Evolutionary conservation across 306 rosid species (phyloP).

Genomic region (Calophaca sinica): DNA sequence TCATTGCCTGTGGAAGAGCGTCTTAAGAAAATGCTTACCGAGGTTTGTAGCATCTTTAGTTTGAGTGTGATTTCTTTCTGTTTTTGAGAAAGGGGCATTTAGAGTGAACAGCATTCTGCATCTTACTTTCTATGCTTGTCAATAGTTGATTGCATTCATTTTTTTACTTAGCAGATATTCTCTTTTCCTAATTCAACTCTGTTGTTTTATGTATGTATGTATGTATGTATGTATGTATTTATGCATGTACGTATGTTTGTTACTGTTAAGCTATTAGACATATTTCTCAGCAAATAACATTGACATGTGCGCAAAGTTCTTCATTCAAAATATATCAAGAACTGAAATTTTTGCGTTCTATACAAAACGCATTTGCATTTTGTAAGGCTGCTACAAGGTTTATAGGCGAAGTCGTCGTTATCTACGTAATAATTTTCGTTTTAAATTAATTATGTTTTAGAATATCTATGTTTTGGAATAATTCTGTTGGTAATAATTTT

Average conservation of each 20-base stretch:
- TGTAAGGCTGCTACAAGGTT: slow-evolving; percentile 17
- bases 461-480: not conserved
- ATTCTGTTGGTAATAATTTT: slow-evolving; percentile 1
- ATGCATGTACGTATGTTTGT: not conserved
- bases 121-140: slow-evolving; percentile 30
- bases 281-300: slow-evolving; percentile 31
- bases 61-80: slow-evolving; percentile 38
- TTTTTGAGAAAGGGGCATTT: slow-evolving; percentile 25
- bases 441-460: not conserved
- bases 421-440: not conserved
- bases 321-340: slow-evolving; percentile 28
- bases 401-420: not conserved
- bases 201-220: slow-evolving; percentile 8
- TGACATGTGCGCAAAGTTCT: slow-evolving; percentile 25
- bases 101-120: slow-evolving; percentile 22
- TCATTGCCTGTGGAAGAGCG: slow-evolving; percentile 80
- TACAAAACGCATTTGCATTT: slow-evolving; percentile 26
- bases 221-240: not conserved
- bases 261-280: not conserved
- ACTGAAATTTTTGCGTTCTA: slow-evolving; percentile 16
- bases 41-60: slow-evolving; percentile 69
- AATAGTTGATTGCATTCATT: slow-evolving; percentile 37
- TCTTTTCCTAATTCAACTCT: slow-evolving; percentile 22
- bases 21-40: slow-evolving; percentile 66
- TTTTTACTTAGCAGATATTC: slow-evolving; percentile 7